Conservation (phyloP, 371 early-diverging fungal genomes). For the Apophysomyces elegans region DNA sequence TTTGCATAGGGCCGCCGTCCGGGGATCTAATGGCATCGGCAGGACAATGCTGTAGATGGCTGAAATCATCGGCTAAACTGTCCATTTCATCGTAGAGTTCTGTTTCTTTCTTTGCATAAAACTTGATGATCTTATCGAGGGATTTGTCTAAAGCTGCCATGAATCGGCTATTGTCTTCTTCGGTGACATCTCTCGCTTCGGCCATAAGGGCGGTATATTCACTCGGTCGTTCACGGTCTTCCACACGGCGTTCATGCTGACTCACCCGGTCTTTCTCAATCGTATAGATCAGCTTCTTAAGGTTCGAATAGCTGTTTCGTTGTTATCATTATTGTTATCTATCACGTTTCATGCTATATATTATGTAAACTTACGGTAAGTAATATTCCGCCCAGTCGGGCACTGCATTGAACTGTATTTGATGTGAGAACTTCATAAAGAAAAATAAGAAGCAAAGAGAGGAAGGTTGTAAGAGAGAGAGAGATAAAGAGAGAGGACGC, state of each 20-base stretch:
- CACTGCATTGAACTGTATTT: constrained; percentile 86
- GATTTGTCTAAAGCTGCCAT: constrained; percentile 78
- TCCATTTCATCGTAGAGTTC: constrained; percentile 74
- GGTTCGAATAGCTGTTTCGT: constrained; percentile 74
- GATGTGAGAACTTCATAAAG: constrained; percentile 64
- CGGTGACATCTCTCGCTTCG: constrained; percentile 34
- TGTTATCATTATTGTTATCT: too few species aligned
- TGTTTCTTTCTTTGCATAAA: constrained; percentile 83
- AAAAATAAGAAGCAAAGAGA: background rate
- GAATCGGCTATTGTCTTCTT: constrained; percentile 62
- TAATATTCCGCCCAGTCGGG: constrained; percentile 92
- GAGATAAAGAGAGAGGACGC: too few species aligned
- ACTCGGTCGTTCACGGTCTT: constrained; percentile 38
- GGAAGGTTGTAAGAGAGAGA: too few species aligned
- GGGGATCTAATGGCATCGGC: background rate
- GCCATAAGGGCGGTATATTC: constrained; percentile 51
- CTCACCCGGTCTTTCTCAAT: constrained; percentile 83
- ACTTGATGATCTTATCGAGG: constrained; percentile 76
- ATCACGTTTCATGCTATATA: too few species aligned
- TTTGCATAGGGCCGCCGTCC: constrained; percentile 9
- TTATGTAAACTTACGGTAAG: constrained; percentile 55
- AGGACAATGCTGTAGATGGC: constrained; percentile 18
- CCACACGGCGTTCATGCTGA: constrained; percentile 28
- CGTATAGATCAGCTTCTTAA: constrained; percentile 89
- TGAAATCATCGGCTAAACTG: constrained; percentile 47